These are phyloP conservation scores for Nothophoma quercina DNA, from an alignment of 2,329 filamentous ascomycete genomes.

Conservation along the genomic window DNA sequence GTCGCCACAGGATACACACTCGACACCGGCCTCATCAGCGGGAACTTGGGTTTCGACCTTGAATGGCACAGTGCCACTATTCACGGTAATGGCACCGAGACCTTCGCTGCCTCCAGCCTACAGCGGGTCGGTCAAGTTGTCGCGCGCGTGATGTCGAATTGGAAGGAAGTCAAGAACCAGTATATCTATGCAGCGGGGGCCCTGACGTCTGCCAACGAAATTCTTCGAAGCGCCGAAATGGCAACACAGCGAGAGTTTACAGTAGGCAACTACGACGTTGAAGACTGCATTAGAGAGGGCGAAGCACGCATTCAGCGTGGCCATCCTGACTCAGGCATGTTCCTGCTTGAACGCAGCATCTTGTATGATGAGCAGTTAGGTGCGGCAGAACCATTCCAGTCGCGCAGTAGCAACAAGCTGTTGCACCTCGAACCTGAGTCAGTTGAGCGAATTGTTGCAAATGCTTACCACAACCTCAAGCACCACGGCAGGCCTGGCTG, in stretches of 20 bases:
- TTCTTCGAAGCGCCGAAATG: conserved; percentile 41
- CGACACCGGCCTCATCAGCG: conserved; percentile 41
- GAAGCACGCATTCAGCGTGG: conserved; percentile 45
- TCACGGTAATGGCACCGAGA: conserved; percentile 45
- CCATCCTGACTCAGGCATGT: conserved; percentile 50
- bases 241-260: conserved; percentile 38
- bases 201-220: conserved; percentile 43
- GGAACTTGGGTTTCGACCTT: conserved; percentile 49
- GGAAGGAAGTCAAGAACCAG: conserved; percentile 45
- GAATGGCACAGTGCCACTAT: conserved; percentile 52
- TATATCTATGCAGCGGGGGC: conserved; percentile 47
- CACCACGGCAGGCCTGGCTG: conserved; percentile 40
- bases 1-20: conserved; percentile 46
- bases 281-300: conserved; percentile 47
- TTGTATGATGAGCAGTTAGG: conserved; percentile 45
- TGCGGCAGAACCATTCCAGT: conserved; percentile 35
- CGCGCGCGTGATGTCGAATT: conserved; percentile 35
- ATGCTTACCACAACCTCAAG: conserved; percentile 29
- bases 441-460: conserved; percentile 26
- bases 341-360: conserved; percentile 49
- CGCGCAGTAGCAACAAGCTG: conserved; percentile 28
- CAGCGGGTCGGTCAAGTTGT: conserved; percentile 42
- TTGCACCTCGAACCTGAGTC: conserved; percentile 31
- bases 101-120: conserved; percentile 47
- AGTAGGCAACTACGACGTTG: conserved; percentile 41